These are phyloP conservation scores for Neoarthrinium moseri DNA, from an alignment of 2,329 filamentous ascomycete genomes.

Conservation along the genomic window DNA sequence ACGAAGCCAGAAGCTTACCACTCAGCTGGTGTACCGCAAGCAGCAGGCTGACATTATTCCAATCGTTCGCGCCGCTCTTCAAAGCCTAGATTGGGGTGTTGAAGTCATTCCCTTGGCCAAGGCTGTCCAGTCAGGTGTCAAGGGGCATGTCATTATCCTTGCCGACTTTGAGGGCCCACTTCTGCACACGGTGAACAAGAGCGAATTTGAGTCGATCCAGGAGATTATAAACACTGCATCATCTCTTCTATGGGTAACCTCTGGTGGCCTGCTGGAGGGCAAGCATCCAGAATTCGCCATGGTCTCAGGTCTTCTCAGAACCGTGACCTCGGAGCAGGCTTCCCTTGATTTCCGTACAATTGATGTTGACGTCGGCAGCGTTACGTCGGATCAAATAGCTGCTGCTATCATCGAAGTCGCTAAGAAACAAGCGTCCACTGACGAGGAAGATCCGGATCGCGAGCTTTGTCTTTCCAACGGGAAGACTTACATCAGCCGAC, in stretches of 20 bases:
- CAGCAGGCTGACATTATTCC: constrained; percentile 8
- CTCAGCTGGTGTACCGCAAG: constrained; percentile 11
- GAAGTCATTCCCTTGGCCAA: constrained; percentile 5
- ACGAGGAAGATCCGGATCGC: constrained; percentile 14
- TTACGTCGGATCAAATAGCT: constrained; percentile 9
- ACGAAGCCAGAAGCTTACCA: not conserved
- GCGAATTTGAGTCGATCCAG: constrained; percentile 25
- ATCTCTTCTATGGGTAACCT: constrained; percentile 28
- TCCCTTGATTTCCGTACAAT: constrained; percentile 22
- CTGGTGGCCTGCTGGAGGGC: constrained; percentile 19
- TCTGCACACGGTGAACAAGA: constrained; percentile 20
- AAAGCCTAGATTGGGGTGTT: constrained; percentile 13
- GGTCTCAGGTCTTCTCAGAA: constrained; percentile 21
- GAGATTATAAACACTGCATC: constrained; percentile 19
- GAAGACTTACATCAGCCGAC: constrained; percentile 23
- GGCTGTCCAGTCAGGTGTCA: constrained; percentile 10
- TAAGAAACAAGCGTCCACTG: constrained; percentile 12
- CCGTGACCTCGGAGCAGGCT: constrained; percentile 22
- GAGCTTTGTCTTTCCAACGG: constrained; percentile 20
- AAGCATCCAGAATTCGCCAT: constrained; percentile 24
- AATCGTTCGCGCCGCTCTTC: constrained; percentile 8
- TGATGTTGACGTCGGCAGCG: constrained; percentile 19
- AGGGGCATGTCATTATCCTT: constrained; percentile 25
- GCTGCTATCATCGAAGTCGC: constrained; percentile 14
- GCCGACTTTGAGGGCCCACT: constrained; percentile 26